Percentiles rank a stretch among this genome's conserved stretches.
These are phyloP conservation scores for Penicillium corylophilum DNA, from an alignment of 2,329 filamentous ascomycete species.

Conservation along the genomic window DNA sequence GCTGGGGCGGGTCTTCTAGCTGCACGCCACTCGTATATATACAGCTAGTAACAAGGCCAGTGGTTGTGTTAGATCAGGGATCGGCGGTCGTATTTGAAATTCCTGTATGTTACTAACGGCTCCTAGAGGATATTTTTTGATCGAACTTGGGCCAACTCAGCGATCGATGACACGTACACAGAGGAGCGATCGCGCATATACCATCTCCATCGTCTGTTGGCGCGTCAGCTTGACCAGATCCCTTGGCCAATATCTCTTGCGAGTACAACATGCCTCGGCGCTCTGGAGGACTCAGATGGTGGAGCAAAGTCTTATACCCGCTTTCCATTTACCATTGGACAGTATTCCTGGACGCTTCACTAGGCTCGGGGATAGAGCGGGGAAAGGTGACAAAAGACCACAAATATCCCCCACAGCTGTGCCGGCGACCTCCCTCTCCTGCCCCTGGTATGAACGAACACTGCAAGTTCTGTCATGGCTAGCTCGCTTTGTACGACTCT, in stretches of 20 bases:
- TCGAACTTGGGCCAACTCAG: too few relatives aligned
- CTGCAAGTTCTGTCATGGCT: not conserved
- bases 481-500: not conserved
- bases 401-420: not conserved
- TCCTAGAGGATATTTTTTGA: too few relatives aligned
- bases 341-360: not conserved
- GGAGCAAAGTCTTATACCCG: not conserved
- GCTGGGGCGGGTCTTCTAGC: too few relatives aligned
- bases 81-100: not conserved
- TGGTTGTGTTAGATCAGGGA: not conserved
- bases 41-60: not conserved
- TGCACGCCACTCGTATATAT: not conserved
- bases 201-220: too few relatives aligned
- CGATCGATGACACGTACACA: too few relatives aligned
- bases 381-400: too few relatives aligned
- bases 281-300: not conserved
- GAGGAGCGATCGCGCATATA: too few relatives aligned
- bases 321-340: not conserved
- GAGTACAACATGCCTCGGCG: too few relatives aligned
- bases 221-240: too few relatives aligned
- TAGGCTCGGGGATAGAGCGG: not conserved
- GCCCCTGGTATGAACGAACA: not conserved
- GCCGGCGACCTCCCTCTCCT: not conserved
- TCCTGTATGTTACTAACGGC: too few relatives aligned
- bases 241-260: too few relatives aligned